Conservation (phyloP, 495 filamentous ascomycete species). For the Neurospora sp. region DNA sequence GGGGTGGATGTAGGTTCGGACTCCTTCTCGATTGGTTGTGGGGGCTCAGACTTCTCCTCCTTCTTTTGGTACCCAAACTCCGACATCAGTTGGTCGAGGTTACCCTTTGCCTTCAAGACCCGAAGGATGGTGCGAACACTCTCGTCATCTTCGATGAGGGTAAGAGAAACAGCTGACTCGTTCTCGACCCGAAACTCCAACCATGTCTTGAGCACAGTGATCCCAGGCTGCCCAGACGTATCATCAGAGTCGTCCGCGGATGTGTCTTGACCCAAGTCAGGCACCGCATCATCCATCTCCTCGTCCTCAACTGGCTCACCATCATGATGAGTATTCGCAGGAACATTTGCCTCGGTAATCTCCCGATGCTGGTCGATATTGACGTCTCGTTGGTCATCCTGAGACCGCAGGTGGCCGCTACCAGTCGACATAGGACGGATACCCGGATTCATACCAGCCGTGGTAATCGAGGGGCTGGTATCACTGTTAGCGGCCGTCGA, state of each 20-base stretch:
- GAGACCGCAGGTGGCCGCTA: not conserved
- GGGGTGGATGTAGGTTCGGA: conserved; percentile 1
- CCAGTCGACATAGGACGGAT: not conserved
- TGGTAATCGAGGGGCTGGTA: not conserved
- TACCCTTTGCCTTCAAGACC: conserved; percentile 6
- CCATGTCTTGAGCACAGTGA: not conserved
- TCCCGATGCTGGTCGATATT: not conserved
- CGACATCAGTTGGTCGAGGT: conserved; percentile 17
- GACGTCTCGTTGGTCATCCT: not conserved
- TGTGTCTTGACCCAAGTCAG: not conserved
- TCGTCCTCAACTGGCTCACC: not conserved
- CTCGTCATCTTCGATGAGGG: conserved; percentile 16
- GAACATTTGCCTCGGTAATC: not conserved
- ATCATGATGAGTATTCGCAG: not conserved
- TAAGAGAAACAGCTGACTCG: not conserved
- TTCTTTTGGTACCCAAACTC: conserved; percentile 24
- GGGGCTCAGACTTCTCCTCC: conserved; percentile 1
- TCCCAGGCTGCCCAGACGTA: not conserved
- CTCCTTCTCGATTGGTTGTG: not conserved
- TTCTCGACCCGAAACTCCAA: not conserved
- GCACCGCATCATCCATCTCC: not conserved
- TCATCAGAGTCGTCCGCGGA: not conserved
- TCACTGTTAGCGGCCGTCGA: not conserved
- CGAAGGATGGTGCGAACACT: conserved; percentile 6
- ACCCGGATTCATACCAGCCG: not conserved